Conservation (phyloP, 2,329 filamentous ascomycete genomes). For the Aspergillus floridensis region DNA sequence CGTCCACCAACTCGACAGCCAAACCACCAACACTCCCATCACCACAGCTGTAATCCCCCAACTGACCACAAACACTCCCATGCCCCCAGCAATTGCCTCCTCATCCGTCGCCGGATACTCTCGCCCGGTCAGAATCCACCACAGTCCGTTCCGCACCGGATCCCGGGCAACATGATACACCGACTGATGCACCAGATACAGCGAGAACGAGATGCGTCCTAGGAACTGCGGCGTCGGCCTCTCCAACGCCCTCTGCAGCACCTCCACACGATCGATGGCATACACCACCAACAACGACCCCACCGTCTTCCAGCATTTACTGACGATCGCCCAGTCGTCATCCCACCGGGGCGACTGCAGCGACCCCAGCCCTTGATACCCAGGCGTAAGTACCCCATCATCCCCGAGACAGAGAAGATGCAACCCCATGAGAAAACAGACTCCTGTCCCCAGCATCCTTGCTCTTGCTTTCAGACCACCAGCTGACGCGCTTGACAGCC, state of each 20-base stretch:
- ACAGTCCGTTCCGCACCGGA: constrained; percentile 17
- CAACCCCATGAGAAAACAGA: not conserved
- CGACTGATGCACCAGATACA: constrained; percentile 29
- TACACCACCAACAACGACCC: not conserved
- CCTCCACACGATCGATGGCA: not conserved
- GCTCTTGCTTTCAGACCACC: not conserved
- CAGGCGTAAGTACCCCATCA: not conserved
- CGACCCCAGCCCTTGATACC: not conserved
- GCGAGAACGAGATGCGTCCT: constrained; percentile 31
- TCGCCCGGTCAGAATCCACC: constrained; percentile 10
- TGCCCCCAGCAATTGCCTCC: constrained; percentile 4
- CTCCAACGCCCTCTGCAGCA: not conserved
- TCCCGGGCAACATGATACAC: constrained; percentile 19
- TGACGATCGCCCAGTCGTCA: not conserved
- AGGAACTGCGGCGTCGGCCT: constrained; percentile 25
- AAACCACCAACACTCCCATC: constrained; percentile 12
- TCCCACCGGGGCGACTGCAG: not conserved
- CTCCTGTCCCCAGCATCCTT: not conserved
- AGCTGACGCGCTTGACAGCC: not conserved
- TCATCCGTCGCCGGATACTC: constrained; percentile 15
- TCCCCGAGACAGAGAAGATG: not conserved
- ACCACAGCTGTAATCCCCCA: constrained; percentile 19
- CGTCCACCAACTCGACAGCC: constrained; percentile 18
- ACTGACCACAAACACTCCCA: constrained; percentile 15
- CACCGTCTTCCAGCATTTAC: not conserved